Base-by-base conservation (phyloP, 1,284 basidiomycete genomes). In the Rugosomyces carneus region DNA sequence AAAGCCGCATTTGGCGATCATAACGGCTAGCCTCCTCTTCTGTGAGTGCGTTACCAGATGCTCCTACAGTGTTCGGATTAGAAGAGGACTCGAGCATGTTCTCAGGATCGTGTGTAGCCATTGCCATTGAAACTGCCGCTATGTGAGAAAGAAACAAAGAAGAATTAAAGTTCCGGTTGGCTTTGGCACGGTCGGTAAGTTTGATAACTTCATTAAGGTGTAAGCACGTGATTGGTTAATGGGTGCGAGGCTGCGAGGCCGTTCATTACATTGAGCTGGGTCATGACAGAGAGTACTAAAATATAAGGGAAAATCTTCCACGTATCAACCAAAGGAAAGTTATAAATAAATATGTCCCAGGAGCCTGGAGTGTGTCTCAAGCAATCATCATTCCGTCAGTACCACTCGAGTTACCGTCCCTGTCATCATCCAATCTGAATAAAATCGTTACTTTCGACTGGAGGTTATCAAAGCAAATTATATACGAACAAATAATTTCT, bases 1-100 rank as follows among this genome's bases (percentile, higher is more conserved):
- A 99, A 50, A 98, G 71, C 21, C 96, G 81, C 70, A 99, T 97
- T 68, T 98, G 95, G 32, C 95, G 84, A 67, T 98, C 95, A 64
- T 99, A 98, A 23, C 97, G 69, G 29, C 67, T 72, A 13, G 71
- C 71, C 57, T 75, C 72, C 55, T 74, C 73, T 51, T 75, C 72
- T 37, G 72, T 73, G 42, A 73, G 63, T 37, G 41, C 46, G 11
- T 41, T 50, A 7, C n/a, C 40, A 20, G 50, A 36, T 32, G 52
- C 41, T 44, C 26, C 24, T n/a, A n/a, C 31, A 15, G 15, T 15
- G n/a, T 34, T 34, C 31, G 31, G 13, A n/a, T 8, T 16, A 16
- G 31, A 34, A 11, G 46, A 47, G n/a, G 48, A 46, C 27, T 40
- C 37, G 20, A 44, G 34, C 21, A 40, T 32, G 24, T 45, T 49